Percentiles rank a stretch among this genome's conserved stretches.
phyloP scores from a whole-genome alignment of 2,329 filamentous ascomycete genomes.

The Chrysosporium queenslandicum region DNA sequence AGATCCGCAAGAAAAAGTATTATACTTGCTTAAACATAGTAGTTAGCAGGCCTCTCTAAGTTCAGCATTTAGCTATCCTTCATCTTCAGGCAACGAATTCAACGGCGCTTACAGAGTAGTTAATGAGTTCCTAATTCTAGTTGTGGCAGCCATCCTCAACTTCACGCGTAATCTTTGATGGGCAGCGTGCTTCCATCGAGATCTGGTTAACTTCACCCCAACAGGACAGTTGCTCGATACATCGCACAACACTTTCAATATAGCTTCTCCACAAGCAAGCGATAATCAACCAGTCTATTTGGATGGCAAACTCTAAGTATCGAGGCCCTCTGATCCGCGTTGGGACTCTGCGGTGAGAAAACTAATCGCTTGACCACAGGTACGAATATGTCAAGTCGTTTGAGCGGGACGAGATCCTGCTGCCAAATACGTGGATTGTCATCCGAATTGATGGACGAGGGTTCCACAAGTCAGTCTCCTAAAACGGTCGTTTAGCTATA shows the following conservation, averaged over 20 bases:
- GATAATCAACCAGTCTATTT: not conserved
- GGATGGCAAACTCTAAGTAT: conserved; percentile 35
- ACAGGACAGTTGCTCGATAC: no score
- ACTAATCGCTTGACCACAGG: conserved; percentile 37
- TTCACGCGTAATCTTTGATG: not conserved
- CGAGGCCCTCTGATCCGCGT: not conserved
- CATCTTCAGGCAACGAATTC: no score
- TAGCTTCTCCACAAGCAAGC: not conserved
- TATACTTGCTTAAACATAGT: no score
- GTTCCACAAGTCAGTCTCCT: conserved; percentile 66
- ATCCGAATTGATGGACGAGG: conserved; percentile 87
- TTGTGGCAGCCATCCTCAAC: not conserved
- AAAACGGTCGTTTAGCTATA: not conserved
- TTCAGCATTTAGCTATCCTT: no score
- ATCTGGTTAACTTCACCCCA: no score
- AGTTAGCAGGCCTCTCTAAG: no score
- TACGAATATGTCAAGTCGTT: conserved; percentile 91
- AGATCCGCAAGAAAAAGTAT: no score
- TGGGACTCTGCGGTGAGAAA: not conserved
- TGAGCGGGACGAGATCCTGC: conserved; percentile 67
- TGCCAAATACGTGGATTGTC: conserved; percentile 92
- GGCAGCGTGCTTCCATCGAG: no score
- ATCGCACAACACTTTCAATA: no score
- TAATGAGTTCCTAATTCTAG: no score
- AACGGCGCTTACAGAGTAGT: no score